These are phyloP conservation scores for Candida sanyiensis DNA, from an alignment of 805 yeast species.

Conservation along the genomic window DNA sequence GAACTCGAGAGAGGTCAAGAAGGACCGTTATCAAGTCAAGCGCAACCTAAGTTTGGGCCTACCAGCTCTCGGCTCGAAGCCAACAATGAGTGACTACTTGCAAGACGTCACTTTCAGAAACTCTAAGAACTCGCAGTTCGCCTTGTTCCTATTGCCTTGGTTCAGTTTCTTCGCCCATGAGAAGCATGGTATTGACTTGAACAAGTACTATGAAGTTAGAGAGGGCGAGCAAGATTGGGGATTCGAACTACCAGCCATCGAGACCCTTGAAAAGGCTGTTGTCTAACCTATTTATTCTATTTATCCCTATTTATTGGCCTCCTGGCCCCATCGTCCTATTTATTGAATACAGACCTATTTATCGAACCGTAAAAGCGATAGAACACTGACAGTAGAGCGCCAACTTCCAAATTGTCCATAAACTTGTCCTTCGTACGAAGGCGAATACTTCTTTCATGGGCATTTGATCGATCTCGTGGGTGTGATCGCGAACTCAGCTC, in stretches of 20 bases:
- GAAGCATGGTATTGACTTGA: slow-evolving; percentile 71
- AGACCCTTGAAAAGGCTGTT: slow-evolving; percentile 17
- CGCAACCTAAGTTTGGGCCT: slow-evolving; percentile 55
- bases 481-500: slow-evolving; percentile 1
- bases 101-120: slow-evolving; percentile 74
- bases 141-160: slow-evolving; percentile 66
- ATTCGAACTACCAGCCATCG: slow-evolving; percentile 20
- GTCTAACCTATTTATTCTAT: slow-evolving; percentile 1
- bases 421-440: no score
- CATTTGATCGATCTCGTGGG: no score
- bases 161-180: slow-evolving; percentile 78
- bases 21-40: slow-evolving; percentile 72
- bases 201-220: slow-evolving; percentile 35
- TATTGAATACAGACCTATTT: slow-evolving; percentile 4
- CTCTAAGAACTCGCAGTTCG: slow-evolving; percentile 63
- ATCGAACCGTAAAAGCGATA: no score
- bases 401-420: no score
- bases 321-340: background rate
- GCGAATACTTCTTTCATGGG: no score
- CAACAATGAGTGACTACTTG: slow-evolving; percentile 59
- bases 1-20: slow-evolving; percentile 61
- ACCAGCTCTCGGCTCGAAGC: slow-evolving; percentile 57
- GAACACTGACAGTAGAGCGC: no score
- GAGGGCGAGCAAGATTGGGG: slow-evolving; percentile 24
- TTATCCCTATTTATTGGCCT: slow-evolving; percentile 6